Base-by-base conservation (phyloP, 495 filamentous ascomycete species). In the Xylaria intraflava region DNA sequence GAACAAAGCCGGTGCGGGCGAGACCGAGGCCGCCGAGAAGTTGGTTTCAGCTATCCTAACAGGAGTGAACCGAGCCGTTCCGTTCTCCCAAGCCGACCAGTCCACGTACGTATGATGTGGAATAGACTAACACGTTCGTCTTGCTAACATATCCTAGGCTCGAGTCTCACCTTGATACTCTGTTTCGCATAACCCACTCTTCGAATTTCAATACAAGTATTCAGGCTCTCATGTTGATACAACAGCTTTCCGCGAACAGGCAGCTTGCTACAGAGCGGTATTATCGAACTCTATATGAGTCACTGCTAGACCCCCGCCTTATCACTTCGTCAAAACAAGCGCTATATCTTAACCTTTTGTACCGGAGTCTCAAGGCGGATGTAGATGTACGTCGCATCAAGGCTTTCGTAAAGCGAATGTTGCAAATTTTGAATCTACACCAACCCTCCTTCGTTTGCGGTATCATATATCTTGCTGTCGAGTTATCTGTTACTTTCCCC, bases 201-300 rank as follows among this genome's bases (percentile, higher is more conserved):
- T 89, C 93, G 11, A 98, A 97, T 65, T 97, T 98, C 76, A 97
- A 96, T 72, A 98, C 94, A 7, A 91, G 89, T 64, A 88, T 98
- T 26, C 93, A 97, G 68, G 93, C 93, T 30, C 74, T 98, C 51
- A 88, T 95, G 83, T 75, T 98, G 49, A 93, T 98, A 56, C 93
- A 96, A 66, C 94, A 97, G 66, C 79, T 98, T 26, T 86, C 88
- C 5, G 69, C 82, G 14, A 80, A 87, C 7, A 89, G 94, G 64
- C 83, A 92, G 24, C 59, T 79, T 41, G 82, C 83, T 23, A 80
- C 84, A 7, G 94, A 98, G 59, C 83, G 94, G 39, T 97, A 95
- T 72, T 96, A 96, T 69, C 80, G 90, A 29, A 95, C 91, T 3
- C 74, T 98, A 20, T 98, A 98, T 65, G 92, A 97, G 66, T 95